phyloP scores from a whole-genome alignment of 2,329 filamentous ascomycete species.

The Paecilomyces formosus region DNA sequence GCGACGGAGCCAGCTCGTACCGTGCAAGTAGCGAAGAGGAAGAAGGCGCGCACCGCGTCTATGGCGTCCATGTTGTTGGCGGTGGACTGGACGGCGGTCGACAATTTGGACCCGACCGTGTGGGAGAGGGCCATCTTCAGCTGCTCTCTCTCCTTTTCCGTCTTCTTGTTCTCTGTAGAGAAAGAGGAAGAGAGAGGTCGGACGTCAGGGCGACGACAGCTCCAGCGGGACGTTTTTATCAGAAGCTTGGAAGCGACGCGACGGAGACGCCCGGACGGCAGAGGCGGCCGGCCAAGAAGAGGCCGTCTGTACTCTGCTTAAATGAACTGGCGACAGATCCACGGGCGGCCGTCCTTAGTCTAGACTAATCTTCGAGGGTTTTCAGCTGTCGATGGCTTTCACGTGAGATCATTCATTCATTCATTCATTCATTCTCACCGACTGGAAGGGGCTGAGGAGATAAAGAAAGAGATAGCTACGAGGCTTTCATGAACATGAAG shows the following conservation, averaged over 20 bases:
- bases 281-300: too few relatives aligned
- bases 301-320: too few relatives aligned
- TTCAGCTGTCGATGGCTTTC: too few relatives aligned
- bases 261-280: background rate
- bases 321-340: background rate
- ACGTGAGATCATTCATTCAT: too few relatives aligned
- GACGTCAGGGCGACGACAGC: background rate
- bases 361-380: too few relatives aligned
- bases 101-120: background rate
- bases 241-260: background rate
- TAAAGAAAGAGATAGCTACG: too few relatives aligned
- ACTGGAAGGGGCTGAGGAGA: too few relatives aligned
- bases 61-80: slow-evolving; percentile 21
- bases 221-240: too few relatives aligned
- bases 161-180: background rate
- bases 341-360: too few relatives aligned
- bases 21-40: slow-evolving; percentile 29
- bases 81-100: background rate
- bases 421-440: too few relatives aligned
- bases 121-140: background rate
- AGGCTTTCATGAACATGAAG: too few relatives aligned
- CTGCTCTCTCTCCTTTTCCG: too few relatives aligned
- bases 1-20: slow-evolving; percentile 17
- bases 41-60: slow-evolving; percentile 29
- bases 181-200: background rate